Base-by-base conservation (phyloP, 2,329 filamentous ascomycete species). In the Aspergillus sp. region DNA sequence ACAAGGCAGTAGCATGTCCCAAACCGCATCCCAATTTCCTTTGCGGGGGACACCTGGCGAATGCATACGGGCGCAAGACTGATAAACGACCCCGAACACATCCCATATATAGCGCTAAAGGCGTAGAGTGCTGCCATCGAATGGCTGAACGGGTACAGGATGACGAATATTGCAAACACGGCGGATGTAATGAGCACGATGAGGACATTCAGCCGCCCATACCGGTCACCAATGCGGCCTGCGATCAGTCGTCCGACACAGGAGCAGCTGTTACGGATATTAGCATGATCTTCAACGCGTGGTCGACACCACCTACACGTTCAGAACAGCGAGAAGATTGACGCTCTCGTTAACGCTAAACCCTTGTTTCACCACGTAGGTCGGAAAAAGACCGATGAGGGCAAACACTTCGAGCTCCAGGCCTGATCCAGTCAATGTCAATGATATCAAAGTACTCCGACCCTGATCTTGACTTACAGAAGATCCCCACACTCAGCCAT, bases 1-100 rank as follows among this genome's bases (percentile, higher is more conserved):
- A 75, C 74, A 20, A 79, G 60, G 13, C 76, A 77, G 56, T 79
- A 79, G 62, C 74, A 75, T 2, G 78, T 77, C 0, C 78, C 78
- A 65, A 69, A 77, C 19, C 74, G 73, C 52, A 74, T 64, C 7
- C 76, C 77, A 40, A 78, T 78, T 44, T 79, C 73, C 45, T 76
- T 76, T 0, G 74, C 68, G 19, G 74, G 69, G 16, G 76, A 79
- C 3, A 78, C 72, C 45, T 78, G 74, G 1, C 76, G 75, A 50
- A 80, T 70, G 20, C 77, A 79, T 0, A 77, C 76, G 22, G 67
- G 58, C 1, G 73, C 70, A 1, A 78, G 66, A 10, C 73, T 75
- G 41, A 80, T 66, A 55, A 77, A 79, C 0, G 75, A 75, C 0
- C 77, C 77, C 0, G 75, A 77, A 0, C 71, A 74, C 14, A 79